Percentiles rank a stretch among this genome's conserved stretches.
phyloP scores from a whole-genome alignment of 352 stramenopile species.

The Elongisporangium prolatum region DNA sequence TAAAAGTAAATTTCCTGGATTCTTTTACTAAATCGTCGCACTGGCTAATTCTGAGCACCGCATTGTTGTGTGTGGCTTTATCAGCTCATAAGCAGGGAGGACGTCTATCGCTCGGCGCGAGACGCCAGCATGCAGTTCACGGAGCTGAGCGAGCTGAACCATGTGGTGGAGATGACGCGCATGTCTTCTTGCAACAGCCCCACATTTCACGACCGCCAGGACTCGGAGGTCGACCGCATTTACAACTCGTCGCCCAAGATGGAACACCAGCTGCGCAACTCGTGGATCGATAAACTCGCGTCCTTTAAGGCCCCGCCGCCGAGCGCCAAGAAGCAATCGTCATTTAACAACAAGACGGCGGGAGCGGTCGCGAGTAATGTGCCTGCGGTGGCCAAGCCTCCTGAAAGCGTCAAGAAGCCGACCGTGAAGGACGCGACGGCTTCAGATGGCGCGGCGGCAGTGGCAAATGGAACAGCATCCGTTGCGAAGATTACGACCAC shows the following conservation, averaged over 20 bases:
- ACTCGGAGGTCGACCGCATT: slow-evolving; percentile 88
- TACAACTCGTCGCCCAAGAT: slow-evolving; percentile 89
- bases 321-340: slow-evolving; percentile 40
- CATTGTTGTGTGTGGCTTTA: no score
- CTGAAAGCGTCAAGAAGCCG: slow-evolving; percentile 8
- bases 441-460: no score
- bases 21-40: no score
- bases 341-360: slow-evolving; percentile 12
- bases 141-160: slow-evolving; percentile 83
- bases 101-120: no score
- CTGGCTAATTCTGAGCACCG: no score
- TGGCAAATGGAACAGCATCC: slow-evolving; percentile 1
- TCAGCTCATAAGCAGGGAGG: no score
- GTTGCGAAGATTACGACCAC: no score
- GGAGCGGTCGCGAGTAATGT: neutral
- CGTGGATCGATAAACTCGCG: slow-evolving; percentile 86
- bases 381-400: slow-evolving; percentile 14
- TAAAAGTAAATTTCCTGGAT: no score
- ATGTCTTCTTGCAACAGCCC: slow-evolving; percentile 79
- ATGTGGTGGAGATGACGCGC: slow-evolving; percentile 79
- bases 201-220: slow-evolving; percentile 85
- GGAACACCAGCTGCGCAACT: slow-evolving; percentile 81
- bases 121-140: slow-evolving; percentile 76
- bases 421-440: slow-evolving; percentile 6
- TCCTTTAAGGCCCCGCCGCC: slow-evolving; percentile 55